These are phyloP conservation scores for Myxozyma nipponensis DNA, from an alignment of 805 yeast species.

Conservation along the genomic window DNA sequence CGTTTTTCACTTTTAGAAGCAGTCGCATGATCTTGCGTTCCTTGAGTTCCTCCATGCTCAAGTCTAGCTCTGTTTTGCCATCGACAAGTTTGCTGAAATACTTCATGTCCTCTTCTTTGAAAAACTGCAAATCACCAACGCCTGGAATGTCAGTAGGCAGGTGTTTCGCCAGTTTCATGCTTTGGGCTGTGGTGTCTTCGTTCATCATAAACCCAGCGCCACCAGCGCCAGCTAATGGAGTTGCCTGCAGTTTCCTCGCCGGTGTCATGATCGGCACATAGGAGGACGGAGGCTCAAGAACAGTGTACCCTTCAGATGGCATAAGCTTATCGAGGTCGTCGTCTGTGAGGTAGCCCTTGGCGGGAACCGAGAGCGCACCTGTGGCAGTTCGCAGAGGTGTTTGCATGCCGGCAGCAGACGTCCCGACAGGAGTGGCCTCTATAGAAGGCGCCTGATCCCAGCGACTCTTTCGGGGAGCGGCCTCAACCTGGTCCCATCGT, in stretches of 20 bases:
- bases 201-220: slow-evolving; percentile 48
- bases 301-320: slow-evolving; percentile 49
- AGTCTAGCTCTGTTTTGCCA: slow-evolving; percentile 33
- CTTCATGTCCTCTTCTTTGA: slow-evolving; percentile 67
- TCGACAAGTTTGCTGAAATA: slow-evolving; percentile 61
- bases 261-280: slow-evolving; percentile 40
- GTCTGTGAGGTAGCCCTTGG: slow-evolving; percentile 40
- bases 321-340: slow-evolving; percentile 47
- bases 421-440: slow-evolving; percentile 22
- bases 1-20: slow-evolving; percentile 71
- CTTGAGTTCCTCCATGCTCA: slow-evolving; percentile 51
- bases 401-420: slow-evolving; percentile 30
- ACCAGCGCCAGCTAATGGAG: slow-evolving; percentile 25
- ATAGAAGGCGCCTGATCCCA: slow-evolving; percentile 36
- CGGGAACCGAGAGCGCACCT: slow-evolving; percentile 1
- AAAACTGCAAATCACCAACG: slow-evolving; percentile 58
- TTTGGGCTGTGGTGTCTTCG: slow-evolving; percentile 42
- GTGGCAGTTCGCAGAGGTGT: slow-evolving; percentile 25
- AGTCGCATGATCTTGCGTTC: slow-evolving; percentile 61
- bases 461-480: slow-evolving; percentile 30
- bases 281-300: slow-evolving; percentile 45
- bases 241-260: slow-evolving; percentile 41
- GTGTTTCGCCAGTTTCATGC: slow-evolving; percentile 33
- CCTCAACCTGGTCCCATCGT: slow-evolving; percentile 29
- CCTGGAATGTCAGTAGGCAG: slow-evolving; percentile 58